phyloP scores from a whole-genome alignment of 805 yeast genomes.

The Grigorovia transvaalensis region DNA sequence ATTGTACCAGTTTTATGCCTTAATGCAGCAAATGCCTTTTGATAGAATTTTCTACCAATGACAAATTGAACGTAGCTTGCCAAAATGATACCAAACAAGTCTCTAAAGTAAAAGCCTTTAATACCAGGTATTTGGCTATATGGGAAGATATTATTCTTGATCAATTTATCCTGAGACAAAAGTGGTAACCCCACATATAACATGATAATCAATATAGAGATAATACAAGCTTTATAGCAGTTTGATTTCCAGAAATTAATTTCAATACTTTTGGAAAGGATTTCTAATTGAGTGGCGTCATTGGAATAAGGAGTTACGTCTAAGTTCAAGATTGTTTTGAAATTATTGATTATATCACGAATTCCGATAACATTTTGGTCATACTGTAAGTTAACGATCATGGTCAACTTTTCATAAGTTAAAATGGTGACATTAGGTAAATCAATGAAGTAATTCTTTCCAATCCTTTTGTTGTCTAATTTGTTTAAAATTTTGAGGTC shows the following conservation, averaged over 20 bases:
- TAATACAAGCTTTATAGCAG: conserved; percentile 39
- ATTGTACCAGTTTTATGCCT: conserved; percentile 69
- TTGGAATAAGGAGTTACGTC: conserved; percentile 45
- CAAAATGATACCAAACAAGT: conserved; percentile 53
- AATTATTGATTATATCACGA: conserved; percentile 45
- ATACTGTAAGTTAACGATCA: conserved; percentile 25
- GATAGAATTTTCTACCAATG: conserved; percentile 60
- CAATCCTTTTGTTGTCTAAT: too few species aligned
- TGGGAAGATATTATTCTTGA: conserved; percentile 28
- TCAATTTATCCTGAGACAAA: conserved; percentile 21
- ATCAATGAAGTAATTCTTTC: not conserved
- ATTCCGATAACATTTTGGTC: conserved; percentile 47
- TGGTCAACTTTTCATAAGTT: not conserved
- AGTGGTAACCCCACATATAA: conserved; percentile 39
- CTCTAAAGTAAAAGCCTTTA: conserved; percentile 22
- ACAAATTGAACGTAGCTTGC: conserved; percentile 51
- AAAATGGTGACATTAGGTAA: not conserved
- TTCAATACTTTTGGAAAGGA: conserved; percentile 62
- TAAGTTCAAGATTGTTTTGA: conserved; percentile 41
- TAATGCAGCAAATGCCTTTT: conserved; percentile 54
- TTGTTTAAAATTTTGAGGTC: not conserved
- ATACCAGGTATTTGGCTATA: conserved; percentile 12
- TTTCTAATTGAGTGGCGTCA: conserved; percentile 55
- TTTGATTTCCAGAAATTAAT: conserved; percentile 58
- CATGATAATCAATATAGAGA: conserved; percentile 55